Evolutionary conservation across 1,139 yeast genomes (phyloP).

Genomic region (Yamadazyma pseudoaaseri): DNA sequence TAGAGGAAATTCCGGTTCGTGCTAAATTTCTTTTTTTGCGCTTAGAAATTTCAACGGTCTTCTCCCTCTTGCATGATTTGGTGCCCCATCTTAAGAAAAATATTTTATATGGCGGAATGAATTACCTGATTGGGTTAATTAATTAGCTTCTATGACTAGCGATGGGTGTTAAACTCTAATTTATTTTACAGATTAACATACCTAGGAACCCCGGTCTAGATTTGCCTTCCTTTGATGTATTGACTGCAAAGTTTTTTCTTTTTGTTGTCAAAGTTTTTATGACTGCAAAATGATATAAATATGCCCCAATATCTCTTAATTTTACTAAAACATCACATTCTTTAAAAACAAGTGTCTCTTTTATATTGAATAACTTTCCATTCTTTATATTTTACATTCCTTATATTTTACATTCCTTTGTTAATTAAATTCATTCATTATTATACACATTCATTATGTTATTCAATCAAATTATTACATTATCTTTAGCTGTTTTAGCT

Average conservation of each 20-base stretch:
- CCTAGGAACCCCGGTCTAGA: conserved; percentile 4
- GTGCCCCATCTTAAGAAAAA: not conserved
- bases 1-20: not conserved
- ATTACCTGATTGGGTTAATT: not conserved
- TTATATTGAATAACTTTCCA: not conserved
- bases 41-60: conserved; percentile 1
- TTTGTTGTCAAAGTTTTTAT: not conserved
- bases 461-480: conserved; percentile 15
- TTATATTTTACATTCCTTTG: conserved; percentile 10
- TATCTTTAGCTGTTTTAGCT: conserved; percentile 22
- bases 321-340: not conserved
- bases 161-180: not conserved
- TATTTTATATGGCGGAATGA: not conserved
- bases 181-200: not conserved
- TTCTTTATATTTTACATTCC: conserved; percentile 3
- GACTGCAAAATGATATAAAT: conserved; percentile 5
- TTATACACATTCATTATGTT: conserved; percentile 17
- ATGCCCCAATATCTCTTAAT: not conserved
- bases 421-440: not conserved
- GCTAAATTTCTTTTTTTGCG: not conserved
- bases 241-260: not conserved
- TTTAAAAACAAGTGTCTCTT: too few species aligned
- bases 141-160: not conserved
- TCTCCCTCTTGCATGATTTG: not conserved
- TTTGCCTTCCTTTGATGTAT: conserved; percentile 1